phyloP scores from a whole-genome alignment of 2,329 filamentous ascomycete genomes.

The Capronia epimyces region DNA sequence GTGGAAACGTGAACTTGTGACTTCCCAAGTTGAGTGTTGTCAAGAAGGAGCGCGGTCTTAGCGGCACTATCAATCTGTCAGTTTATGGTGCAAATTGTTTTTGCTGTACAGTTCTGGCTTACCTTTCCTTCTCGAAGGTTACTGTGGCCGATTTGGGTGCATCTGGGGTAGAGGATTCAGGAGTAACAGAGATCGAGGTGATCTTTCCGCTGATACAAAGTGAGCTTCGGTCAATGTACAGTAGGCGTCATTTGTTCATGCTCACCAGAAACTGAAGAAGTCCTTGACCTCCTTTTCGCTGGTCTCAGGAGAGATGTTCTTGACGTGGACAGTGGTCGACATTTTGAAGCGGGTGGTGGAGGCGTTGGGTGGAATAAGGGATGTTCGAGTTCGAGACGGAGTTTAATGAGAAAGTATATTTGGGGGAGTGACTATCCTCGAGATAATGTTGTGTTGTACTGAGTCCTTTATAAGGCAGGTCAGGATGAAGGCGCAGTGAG shows the following conservation, averaged over 20 bases:
- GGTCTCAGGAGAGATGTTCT: slow-evolving; percentile 77
- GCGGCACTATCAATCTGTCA: slow-evolving; percentile 55
- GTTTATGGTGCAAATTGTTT: background rate
- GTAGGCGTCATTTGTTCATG: slow-evolving; percentile 1
- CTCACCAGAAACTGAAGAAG: slow-evolving; percentile 94
- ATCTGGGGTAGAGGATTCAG: slow-evolving; percentile 49
- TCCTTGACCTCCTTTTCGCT: slow-evolving; percentile 77
- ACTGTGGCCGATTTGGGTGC: slow-evolving; percentile 80
- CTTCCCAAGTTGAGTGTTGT: slow-evolving; percentile 87
- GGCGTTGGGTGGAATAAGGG: background rate
- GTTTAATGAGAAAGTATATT: too few relatives aligned
- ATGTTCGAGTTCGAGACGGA: too few relatives aligned
- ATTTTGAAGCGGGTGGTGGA: slow-evolving; percentile 27
- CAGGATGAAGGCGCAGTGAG: background rate
- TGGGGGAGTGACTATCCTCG: too few relatives aligned
- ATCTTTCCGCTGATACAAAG: slow-evolving; percentile 72
- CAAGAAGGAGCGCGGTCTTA: slow-evolving; percentile 92
- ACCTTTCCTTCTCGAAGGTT: slow-evolving; percentile 90
- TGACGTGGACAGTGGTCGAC: slow-evolving; percentile 72
- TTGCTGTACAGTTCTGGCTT: slow-evolving; percentile 33
- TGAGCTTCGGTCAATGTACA: background rate
- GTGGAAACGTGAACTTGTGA: slow-evolving; percentile 72
- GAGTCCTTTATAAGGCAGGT: too few relatives aligned
- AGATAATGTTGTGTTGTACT: too few relatives aligned
- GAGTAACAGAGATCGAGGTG: slow-evolving; percentile 68